Evolutionary conservation across 208 protist species (phyloP).

Genomic region (Trypanosoma melophagium): DNA sequence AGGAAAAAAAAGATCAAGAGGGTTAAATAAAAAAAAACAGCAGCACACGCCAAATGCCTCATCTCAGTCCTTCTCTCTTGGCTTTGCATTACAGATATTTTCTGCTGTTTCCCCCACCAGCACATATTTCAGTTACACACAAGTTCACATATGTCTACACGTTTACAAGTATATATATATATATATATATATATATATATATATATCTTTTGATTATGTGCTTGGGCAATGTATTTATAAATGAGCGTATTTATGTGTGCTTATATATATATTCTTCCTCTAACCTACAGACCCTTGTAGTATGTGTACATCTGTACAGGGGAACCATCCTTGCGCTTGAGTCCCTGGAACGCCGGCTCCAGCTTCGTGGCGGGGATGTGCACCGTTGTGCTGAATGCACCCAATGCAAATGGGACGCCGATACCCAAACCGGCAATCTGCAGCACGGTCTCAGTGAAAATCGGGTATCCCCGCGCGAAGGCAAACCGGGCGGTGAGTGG

Average conservation of each 20-base stretch:
- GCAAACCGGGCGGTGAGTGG: conserved; percentile 42
- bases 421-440: conserved; percentile 69
- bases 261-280: background rate
- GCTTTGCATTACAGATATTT: background rate
- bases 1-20: background rate
- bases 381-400: conserved; percentile 58
- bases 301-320: conserved; percentile 70
- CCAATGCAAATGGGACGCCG: conserved; percentile 77
- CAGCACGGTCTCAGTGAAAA: conserved; percentile 49
- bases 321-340: conserved; percentile 61
- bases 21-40: background rate
- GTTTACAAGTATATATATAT: background rate
- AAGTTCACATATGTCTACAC: conserved; percentile 4
- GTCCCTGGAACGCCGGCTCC: conserved; percentile 61
- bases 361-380: conserved; percentile 47
- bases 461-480: conserved; percentile 33
- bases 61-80: background rate
- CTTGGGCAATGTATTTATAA: background rate
- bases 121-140: background rate
- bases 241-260: background rate
- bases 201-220: background rate
- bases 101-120: background rate
- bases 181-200: background rate
- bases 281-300: conserved; percentile 81
- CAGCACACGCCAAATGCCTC: background rate